A percentile compares a stretch with the other conserved stretches of the same genome.
Conservation (phyloP, 108 stramenopile species). For the Stephanodiscus minutulus region DNA sequence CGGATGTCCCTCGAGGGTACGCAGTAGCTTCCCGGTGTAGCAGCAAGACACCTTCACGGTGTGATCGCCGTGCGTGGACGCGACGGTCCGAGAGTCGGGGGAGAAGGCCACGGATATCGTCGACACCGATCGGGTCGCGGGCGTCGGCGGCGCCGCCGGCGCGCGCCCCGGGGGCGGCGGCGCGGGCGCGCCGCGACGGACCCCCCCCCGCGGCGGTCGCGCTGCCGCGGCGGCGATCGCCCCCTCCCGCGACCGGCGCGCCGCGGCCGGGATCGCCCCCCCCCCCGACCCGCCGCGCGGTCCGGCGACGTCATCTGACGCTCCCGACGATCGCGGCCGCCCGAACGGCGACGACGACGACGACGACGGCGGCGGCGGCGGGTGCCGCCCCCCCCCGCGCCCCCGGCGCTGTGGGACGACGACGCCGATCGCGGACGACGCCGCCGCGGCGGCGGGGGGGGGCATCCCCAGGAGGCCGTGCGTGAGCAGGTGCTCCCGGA, state of each 20-base stretch:
- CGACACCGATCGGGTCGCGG: slow-evolving; percentile 43
- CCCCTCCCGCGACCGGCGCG: not conserved
- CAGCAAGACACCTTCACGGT: slow-evolving; percentile 95
- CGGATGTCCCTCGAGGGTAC: slow-evolving; percentile 89
- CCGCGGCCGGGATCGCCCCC: not conserved
- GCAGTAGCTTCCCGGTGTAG: slow-evolving; percentile 61
- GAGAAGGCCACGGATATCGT: slow-evolving; percentile 86
- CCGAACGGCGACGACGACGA: not conserved
- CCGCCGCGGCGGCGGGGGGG: not conserved
- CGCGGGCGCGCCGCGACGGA: not conserved
- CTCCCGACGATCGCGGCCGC: not conserved
- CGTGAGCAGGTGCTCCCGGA: slow-evolving; percentile 36
- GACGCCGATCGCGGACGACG: slow-evolving; percentile 1
- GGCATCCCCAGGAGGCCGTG: not conserved
- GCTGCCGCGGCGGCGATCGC: not conserved
- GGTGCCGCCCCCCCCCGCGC: too few species aligned
- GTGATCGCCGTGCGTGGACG: slow-evolving; percentile 99
- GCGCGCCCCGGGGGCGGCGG: slow-evolving; percentile 1
- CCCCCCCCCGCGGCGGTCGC: not conserved
- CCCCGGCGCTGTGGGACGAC: too few species aligned
- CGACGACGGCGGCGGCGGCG: not conserved
- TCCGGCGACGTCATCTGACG: not conserved
- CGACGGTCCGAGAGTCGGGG: slow-evolving; percentile 78
- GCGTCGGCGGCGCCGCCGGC: not conserved
- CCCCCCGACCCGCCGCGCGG: not conserved